These are phyloP conservation scores for Termitomyces eurrhizus DNA, from an alignment of 768 basidiomycete genomes.

Conservation along the genomic window DNA sequence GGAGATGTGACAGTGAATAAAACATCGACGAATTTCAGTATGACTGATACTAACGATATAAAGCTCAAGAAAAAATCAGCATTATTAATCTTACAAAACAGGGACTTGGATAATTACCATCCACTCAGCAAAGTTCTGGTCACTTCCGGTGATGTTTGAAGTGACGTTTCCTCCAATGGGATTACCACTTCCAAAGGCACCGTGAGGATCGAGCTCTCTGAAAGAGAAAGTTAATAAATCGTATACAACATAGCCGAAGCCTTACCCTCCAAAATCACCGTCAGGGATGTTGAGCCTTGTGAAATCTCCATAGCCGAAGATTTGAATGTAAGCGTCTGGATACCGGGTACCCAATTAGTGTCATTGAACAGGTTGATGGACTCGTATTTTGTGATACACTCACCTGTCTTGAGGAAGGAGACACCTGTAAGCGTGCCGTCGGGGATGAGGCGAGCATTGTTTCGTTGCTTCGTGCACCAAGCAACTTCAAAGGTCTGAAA, in stretches of 20 bases:
- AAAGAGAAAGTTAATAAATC: neutral
- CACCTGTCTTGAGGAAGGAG: conserved; percentile 38
- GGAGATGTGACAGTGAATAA: neutral
- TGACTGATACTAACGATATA: conserved; percentile 24
- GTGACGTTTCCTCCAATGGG: conserved; percentile 45
- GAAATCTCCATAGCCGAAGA: conserved; percentile 40
- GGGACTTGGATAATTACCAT: conserved; percentile 26
- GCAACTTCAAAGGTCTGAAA: conserved; percentile 38
- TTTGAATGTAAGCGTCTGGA: conserved; percentile 36
- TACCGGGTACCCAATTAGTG: neutral
- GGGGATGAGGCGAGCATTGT: conserved; percentile 42
- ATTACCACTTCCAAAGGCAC: conserved; percentile 36
- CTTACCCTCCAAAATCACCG: conserved; percentile 38
- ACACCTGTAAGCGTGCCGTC: conserved; percentile 39
- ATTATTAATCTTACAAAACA: neutral
- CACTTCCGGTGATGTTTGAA: conserved; percentile 35
- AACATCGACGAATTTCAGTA: neutral
- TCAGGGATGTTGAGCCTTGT: conserved; percentile 35
- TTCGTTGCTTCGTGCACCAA: conserved; percentile 41
- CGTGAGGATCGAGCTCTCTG: conserved; percentile 43
- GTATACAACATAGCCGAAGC: neutral
- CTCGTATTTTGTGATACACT: neutral
- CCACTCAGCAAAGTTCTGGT: conserved; percentile 37
- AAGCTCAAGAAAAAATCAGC: conserved; percentile 17
- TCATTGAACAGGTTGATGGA: neutral